Evolutionary conservation across 129 eudicot genomes (phyloP), one percentile per base, ranked within the genome.

Genomic region (Centrapalus pauciflorus): DNA sequence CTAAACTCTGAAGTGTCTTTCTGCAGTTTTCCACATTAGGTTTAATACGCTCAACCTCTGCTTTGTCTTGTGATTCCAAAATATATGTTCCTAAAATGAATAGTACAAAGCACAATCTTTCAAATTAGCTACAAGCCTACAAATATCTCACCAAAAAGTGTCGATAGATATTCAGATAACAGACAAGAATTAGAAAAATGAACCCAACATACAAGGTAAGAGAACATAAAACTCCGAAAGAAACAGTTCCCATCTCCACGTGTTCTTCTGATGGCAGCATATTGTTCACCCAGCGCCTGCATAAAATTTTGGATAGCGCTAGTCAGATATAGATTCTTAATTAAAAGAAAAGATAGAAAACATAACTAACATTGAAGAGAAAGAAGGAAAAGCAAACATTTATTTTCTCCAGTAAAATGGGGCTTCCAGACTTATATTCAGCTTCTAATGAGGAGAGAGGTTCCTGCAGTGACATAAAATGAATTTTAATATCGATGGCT

Each of bases 151-250:
- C 9, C 46, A 50, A 79, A 38, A 17, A 48, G 34, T 14, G 69
- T 11, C 34, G 17, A 55, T 33, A 70, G 26, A 43, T 11, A 13
- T 12, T 17, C 48, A 19, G 35, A 29, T 28, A 24, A 59, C n/a
- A n/a, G n/a, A n/a, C n/a, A n/a, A 34, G 51, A 62, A 17, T 49
- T 20, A 20, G 3, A 24, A 66, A 30, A 52, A 33, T 12, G 17
- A 51, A 43, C 27, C 11, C 24, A 20, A 63, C 98, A 55, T 77
- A 92, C 98, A 38, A 92, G 89, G 73, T 88, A 92, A 24, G 98
- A 88, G 75, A 88, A 92, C 98, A 92, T 92, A 75, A 92, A 92
- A 71, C 98, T 77, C 59, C 98, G 87, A 55, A 83, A 91, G 80
- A 87, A 91, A 73, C 97, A 88, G 74, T 88, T 88, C 49, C 96